These are phyloP conservation scores for Clonostachys byssicola DNA, from an alignment of 2,329 filamentous ascomycete species.

Conservation along the genomic window DNA sequence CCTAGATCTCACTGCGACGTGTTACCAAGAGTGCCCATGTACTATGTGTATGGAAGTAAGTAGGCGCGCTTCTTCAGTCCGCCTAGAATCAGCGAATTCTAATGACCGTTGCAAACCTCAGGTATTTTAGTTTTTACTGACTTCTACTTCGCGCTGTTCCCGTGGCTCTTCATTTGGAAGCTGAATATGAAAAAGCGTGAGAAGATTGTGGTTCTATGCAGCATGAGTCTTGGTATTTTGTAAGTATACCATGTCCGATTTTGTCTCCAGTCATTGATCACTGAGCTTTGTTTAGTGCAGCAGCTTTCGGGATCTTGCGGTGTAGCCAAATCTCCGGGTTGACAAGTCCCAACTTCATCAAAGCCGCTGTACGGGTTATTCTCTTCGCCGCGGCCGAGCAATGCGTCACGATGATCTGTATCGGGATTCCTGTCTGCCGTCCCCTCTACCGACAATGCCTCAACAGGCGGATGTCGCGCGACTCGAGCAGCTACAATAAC, in stretches of 20 bases:
- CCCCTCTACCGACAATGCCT: constrained; percentile 22
- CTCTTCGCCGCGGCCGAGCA: constrained; percentile 31
- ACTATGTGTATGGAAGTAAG: too few relatives aligned
- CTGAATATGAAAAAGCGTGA: constrained; percentile 33
- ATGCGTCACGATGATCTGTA: constrained; percentile 27
- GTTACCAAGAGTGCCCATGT: too few relatives aligned
- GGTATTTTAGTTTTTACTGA: constrained; percentile 15
- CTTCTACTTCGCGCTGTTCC: constrained; percentile 28
- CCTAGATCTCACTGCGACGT: too few relatives aligned
- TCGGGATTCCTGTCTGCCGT: constrained; percentile 28
- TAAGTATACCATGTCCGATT: constrained; percentile 8
- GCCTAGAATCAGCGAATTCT: too few relatives aligned
- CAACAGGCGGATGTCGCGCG: neutral
- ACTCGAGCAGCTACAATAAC: neutral
- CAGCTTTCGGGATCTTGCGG: constrained; percentile 9
- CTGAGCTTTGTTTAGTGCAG: constrained; percentile 1
- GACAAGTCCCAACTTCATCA: constrained; percentile 9
- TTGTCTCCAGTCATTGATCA: too few relatives aligned
- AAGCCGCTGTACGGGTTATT: constrained; percentile 24
- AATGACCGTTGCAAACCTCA: neutral
- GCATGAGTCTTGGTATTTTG: constrained; percentile 32
- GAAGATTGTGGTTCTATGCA: constrained; percentile 29
- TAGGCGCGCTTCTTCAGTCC: too few relatives aligned
- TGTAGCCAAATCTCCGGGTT: constrained; percentile 12
- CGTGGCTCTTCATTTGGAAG: constrained; percentile 34